Conservation (phyloP, 2,329 filamentous ascomycete species). For the Elsinoe perseae region DNA sequence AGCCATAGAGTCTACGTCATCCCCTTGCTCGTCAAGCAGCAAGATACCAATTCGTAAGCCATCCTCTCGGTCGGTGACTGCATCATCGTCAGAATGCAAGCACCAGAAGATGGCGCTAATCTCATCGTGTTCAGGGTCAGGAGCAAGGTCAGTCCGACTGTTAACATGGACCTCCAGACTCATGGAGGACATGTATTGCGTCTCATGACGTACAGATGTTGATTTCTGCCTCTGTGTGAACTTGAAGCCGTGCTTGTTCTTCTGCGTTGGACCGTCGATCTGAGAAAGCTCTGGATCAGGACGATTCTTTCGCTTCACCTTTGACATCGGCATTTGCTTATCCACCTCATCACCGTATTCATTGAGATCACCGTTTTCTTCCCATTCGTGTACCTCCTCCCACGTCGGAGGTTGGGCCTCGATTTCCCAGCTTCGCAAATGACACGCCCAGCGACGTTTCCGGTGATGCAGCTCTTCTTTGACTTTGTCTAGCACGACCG, state of each 20-base stretch:
- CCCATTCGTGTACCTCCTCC: slow-evolving; percentile 63
- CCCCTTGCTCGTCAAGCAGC: slow-evolving; percentile 47
- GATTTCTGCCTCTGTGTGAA: slow-evolving; percentile 70
- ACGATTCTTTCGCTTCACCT: slow-evolving; percentile 29
- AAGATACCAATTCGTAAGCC: slow-evolving; percentile 62
- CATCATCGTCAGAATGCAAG: slow-evolving; percentile 65
- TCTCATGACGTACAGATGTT: slow-evolving; percentile 72
- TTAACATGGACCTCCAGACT: slow-evolving; percentile 90
- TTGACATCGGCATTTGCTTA: slow-evolving; percentile 27
- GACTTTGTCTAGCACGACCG: slow-evolving; percentile 42
- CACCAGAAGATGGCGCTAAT: slow-evolving; percentile 87
- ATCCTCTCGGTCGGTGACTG: slow-evolving; percentile 42
- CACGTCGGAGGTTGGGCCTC: slow-evolving; percentile 61
- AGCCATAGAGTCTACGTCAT: slow-evolving; percentile 47
- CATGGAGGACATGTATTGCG: slow-evolving; percentile 94
- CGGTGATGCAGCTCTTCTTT: slow-evolving; percentile 47
- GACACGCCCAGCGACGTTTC: slow-evolving; percentile 50
- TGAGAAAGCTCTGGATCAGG: slow-evolving; percentile 56
- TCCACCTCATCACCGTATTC: slow-evolving; percentile 19
- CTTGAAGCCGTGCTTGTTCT: slow-evolving; percentile 73
- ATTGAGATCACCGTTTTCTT: slow-evolving; percentile 33
- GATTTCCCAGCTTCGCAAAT: slow-evolving; percentile 68
- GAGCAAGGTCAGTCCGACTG: slow-evolving; percentile 68
- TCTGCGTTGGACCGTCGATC: slow-evolving; percentile 81
- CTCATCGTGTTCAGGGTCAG: slow-evolving; percentile 86